Percentiles rank a stretch among this genome's conserved stretches.
phyloP scores from a whole-genome alignment of 2,329 filamentous ascomycete species.

The Metarhizium anisopliae region DNA sequence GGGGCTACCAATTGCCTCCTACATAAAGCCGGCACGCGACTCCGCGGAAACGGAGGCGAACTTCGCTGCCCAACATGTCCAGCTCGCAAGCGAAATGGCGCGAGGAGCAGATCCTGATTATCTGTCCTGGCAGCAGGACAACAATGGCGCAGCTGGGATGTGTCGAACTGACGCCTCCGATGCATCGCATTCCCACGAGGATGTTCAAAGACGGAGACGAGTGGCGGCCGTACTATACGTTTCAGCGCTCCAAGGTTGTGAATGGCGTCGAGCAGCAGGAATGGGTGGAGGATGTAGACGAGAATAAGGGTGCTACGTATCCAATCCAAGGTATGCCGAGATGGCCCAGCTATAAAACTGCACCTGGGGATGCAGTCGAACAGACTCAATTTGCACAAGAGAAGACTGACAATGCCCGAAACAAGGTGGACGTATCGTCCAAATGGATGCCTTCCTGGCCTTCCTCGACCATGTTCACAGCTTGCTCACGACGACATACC shows the following conservation, averaged over 20 bases:
- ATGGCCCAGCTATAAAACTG: background rate
- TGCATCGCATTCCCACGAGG: conserved; percentile 76
- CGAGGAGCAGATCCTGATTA: conserved; percentile 58
- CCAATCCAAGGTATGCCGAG: conserved; percentile 54
- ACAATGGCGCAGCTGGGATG: conserved; percentile 88
- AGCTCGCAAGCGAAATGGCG: conserved; percentile 50
- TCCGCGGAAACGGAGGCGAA: background rate
- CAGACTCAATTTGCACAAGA: background rate
- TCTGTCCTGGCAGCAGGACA: conserved; percentile 77
- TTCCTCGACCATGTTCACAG: conserved; percentile 89
- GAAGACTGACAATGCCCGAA: conserved; percentile 3
- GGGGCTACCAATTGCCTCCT: background rate
- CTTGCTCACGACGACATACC: conserved; percentile 80
- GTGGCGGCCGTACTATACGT: conserved; percentile 67
- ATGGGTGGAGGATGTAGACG: conserved; percentile 83
- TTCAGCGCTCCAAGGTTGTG: conserved; percentile 47
- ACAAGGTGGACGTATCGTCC: conserved; percentile 66
- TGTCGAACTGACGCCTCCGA: conserved; percentile 84
- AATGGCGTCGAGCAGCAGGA: conserved; percentile 49
- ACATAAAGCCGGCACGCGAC: background rate
- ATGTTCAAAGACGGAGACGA: conserved; percentile 89
- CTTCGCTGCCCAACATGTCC: conserved; percentile 35
- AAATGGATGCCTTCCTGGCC: conserved; percentile 91
- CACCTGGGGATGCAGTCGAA: background rate
- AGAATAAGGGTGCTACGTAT: conserved; percentile 82